These are phyloP conservation scores for Gossypium raimondii DNA, from an alignment of 345 rosid genomes.

Conservation along the genomic window DNA sequence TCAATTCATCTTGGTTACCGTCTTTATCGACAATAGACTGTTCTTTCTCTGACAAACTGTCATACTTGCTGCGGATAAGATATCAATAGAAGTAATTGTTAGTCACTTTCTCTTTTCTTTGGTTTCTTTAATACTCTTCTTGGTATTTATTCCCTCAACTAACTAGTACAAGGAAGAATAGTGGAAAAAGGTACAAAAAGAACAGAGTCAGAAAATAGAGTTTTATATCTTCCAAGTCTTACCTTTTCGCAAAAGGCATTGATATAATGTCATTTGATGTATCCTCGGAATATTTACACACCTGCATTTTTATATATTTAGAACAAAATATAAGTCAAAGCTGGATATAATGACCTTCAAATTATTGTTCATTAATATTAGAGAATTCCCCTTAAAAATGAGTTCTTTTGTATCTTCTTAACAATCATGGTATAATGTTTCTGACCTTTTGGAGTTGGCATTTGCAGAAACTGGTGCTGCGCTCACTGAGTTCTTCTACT, in stretches of 20 bases:
- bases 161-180: slow-evolving; percentile 1
- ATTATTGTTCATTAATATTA: neutral
- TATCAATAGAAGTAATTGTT: neutral
- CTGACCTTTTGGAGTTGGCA: slow-evolving; percentile 38
- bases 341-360: slow-evolving; percentile 8
- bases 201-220: neutral
- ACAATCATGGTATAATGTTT: neutral
- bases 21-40: slow-evolving; percentile 8
- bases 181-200: neutral
- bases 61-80: slow-evolving; percentile 21
- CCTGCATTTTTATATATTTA: slow-evolving; percentile 26
- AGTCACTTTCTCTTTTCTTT: neutral
- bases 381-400: neutral
- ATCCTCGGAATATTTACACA: slow-evolving; percentile 12
- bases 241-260: slow-evolving; percentile 33
- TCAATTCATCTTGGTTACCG: slow-evolving; percentile 18
- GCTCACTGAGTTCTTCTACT: slow-evolving; percentile 43
- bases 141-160: neutral
- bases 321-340: slow-evolving; percentile 11
- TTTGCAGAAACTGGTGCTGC: slow-evolving; percentile 15
- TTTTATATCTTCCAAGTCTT: slow-evolving; percentile 15
- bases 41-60: slow-evolving; percentile 18
- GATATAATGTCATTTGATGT: neutral
- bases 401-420: neutral
- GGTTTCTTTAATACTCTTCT: neutral